Conservation (phyloP, 2,329 filamentous ascomycete species). For the Salinomyces thailandicus region DNA sequence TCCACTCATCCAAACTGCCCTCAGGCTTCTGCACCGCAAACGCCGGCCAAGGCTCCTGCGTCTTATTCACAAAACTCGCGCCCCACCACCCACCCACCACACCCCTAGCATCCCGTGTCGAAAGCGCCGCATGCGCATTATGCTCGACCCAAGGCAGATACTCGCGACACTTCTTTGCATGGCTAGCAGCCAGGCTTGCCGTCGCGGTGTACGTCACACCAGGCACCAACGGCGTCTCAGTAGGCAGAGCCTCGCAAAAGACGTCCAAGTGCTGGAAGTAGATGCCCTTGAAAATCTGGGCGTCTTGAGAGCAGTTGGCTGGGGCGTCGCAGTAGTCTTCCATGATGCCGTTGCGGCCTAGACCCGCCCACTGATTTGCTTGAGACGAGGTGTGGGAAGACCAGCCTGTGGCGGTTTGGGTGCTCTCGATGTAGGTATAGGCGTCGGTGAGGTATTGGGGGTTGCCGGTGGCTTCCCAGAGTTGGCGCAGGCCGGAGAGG, state of each 20-base stretch:
- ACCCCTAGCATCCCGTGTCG: constrained; percentile 56
- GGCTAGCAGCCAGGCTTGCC: constrained; percentile 29
- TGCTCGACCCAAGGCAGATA: constrained; percentile 69
- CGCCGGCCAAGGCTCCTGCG: constrained; percentile 11
- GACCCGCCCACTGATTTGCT: constrained; percentile 51
- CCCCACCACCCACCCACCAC: constrained; percentile 87
- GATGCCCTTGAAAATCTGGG: constrained; percentile 88
- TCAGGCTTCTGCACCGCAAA: constrained; percentile 26
- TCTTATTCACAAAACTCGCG: constrained; percentile 11
- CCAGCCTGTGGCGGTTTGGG: constrained; percentile 74
- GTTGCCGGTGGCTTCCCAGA: constrained; percentile 71
- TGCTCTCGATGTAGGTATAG: constrained; percentile 60
- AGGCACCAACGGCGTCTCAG: constrained; percentile 31
- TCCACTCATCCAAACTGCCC: constrained; percentile 41
- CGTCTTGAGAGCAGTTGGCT: constrained; percentile 69
- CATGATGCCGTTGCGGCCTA: constrained; percentile 69
- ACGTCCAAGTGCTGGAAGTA: constrained; percentile 81
- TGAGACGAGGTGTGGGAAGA: constrained; percentile 3
- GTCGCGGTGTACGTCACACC: constrained; percentile 35
- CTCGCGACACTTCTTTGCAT: constrained; percentile 50
- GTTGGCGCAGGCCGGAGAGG: constrained; percentile 67
- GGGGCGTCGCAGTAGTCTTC: constrained; percentile 74
- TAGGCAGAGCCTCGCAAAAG: constrained; percentile 62
- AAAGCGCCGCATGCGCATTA: constrained; percentile 64
- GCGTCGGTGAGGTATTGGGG: constrained; percentile 65